These are phyloP conservation scores for Candida manassasensis DNA, from an alignment of 805 yeast species.

Conservation along the genomic window DNA sequence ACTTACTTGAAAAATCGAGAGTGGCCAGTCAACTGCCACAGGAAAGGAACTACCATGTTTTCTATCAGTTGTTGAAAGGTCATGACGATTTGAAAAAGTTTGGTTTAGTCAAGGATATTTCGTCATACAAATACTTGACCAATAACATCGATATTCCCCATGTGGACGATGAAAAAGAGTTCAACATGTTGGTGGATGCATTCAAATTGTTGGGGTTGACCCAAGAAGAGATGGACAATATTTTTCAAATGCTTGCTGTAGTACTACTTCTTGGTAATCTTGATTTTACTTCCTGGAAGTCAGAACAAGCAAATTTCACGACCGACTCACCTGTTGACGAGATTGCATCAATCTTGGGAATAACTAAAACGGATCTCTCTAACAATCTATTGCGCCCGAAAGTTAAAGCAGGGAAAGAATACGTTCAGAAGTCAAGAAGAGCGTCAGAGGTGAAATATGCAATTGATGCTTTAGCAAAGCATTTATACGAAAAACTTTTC, in stretches of 20 bases:
- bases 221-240: constrained; percentile 46
- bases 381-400: constrained; percentile 67
- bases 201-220: constrained; percentile 71
- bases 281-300: constrained; percentile 57
- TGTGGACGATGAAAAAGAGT: constrained; percentile 72
- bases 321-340: constrained; percentile 45
- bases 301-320: constrained; percentile 72
- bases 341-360: constrained; percentile 62
- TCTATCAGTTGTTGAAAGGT: constrained; percentile 81
- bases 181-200: constrained; percentile 56
- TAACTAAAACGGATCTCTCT: constrained; percentile 47
- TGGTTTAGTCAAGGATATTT: constrained; percentile 35
- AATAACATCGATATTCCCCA: constrained; percentile 59
- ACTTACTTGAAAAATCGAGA: constrained; percentile 87
- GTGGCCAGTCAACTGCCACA: constrained; percentile 68
- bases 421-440: constrained; percentile 72
- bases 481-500: constrained; percentile 80
- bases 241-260: constrained; percentile 66
- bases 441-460: constrained; percentile 76
- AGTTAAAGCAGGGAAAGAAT: constrained; percentile 88
- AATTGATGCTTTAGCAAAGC: constrained; percentile 83
- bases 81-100: constrained; percentile 46
- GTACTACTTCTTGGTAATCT: constrained; percentile 85
- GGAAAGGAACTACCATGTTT: constrained; percentile 92
- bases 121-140: constrained; percentile 52